A percentile compares a stretch with the other conserved stretches of the same genome.
Evolutionary conservation across 176 grass and related monocot species (phyloP).

Genomic region (Microstegium vimineum): DNA sequence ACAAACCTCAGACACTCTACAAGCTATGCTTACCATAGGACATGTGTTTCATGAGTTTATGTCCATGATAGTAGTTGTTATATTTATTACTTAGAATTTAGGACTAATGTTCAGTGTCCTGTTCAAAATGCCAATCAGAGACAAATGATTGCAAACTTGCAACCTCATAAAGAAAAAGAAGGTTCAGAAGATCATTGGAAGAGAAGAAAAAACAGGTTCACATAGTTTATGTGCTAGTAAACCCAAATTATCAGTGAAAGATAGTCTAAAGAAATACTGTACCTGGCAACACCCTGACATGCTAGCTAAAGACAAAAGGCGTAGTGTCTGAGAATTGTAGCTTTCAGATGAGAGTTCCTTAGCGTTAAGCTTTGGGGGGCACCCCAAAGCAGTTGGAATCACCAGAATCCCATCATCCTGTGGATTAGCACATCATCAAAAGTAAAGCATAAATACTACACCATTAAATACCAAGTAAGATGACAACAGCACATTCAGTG

Average conservation of each 20-base stretch:
- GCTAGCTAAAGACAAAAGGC: constrained; percentile 71
- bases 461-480: background rate
- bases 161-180: background rate
- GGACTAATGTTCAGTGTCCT: background rate
- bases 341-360: constrained; percentile 70
- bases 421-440: constrained; percentile 29
- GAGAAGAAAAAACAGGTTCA: background rate
- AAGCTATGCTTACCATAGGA: background rate
- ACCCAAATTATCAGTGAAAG: background rate
- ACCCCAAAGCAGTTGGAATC: constrained; percentile 80
- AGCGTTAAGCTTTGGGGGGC: constrained; percentile 77
- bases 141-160: background rate
- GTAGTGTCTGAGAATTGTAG: constrained; percentile 56
- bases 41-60: background rate
- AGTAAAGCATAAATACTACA: background rate
- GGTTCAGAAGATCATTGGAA: background rate
- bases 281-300: constrained; percentile 99
- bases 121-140: constrained; percentile 2
- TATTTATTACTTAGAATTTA: background rate
- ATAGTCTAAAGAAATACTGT: constrained; percentile 15
- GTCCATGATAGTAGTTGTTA: background rate
- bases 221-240: background rate
- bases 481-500: constrained; percentile 5
- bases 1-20: background rate
- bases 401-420: constrained; percentile 98